A percentile compares a stretch with the other conserved stretches of the same genome.
Conservation (phyloP, 352 stramenopile genomes). For the Hyphochytrium catenoides region DNA sequence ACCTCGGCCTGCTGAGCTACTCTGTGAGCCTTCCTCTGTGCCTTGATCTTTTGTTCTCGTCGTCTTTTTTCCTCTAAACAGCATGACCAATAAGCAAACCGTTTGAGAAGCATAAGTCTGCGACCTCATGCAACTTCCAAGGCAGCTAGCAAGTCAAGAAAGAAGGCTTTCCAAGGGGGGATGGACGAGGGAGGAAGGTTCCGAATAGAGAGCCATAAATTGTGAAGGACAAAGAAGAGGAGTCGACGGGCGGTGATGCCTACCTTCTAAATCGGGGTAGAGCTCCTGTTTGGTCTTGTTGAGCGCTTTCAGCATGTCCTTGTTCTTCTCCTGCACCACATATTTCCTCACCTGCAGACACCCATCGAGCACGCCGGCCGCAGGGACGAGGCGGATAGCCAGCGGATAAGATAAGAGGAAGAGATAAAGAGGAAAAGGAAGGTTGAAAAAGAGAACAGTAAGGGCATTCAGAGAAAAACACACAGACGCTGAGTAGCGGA, state of each 20-base stretch:
- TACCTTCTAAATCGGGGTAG: constrained; percentile 47
- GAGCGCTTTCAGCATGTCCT: constrained; percentile 54
- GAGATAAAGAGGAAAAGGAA: constrained; percentile 6
- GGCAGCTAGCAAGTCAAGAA: no score
- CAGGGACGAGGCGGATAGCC: constrained; percentile 7
- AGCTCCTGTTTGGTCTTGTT: constrained; percentile 55
- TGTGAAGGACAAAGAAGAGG: no score
- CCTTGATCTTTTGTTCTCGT: constrained; percentile 3
- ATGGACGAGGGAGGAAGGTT: no score
- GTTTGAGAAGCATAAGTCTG: no score
- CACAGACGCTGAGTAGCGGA: no score
- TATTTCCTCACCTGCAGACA: constrained; percentile 28
- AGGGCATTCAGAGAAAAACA: not conserved
- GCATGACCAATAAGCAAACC: constrained; percentile 5
- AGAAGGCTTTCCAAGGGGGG: no score
- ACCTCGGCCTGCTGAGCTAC: constrained; percentile 10
- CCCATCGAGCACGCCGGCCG: constrained; percentile 6
- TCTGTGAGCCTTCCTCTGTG: constrained; percentile 6
- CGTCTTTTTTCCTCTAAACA: no score
- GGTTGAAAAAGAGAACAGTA: not conserved
- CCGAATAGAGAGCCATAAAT: no score
- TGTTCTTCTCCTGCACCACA: constrained; percentile 49
- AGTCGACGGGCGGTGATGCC: no score
- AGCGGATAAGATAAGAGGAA: constrained; percentile 22
- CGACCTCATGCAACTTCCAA: no score